Base-by-base conservation (phyloP, 441 rosid species). In the Syzygium syzygioides region DNA sequence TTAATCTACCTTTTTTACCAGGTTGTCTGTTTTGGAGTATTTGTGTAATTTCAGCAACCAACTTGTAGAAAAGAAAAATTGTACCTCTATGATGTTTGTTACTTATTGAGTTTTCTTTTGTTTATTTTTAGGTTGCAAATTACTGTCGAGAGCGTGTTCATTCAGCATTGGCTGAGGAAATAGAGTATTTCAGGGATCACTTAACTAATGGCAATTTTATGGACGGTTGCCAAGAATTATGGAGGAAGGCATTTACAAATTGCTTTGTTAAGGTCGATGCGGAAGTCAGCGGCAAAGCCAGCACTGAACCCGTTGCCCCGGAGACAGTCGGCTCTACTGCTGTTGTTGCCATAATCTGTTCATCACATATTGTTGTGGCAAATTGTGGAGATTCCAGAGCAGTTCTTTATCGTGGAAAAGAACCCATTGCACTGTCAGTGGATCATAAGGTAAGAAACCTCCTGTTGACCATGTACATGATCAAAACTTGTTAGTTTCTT, bases 311-410 rank as follows among this genome's bases (percentile, higher is more conserved):
- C 20, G 89, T 96, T 90, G 98, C 98, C 60, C 94, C 98, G 0
- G 99, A 96, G 93, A 97, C 99, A 55, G 98, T 96, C 56, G 99
- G 99, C 86, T 97, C 99, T 87, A 97, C 99, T 50, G 98, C 99
- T 62, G 98, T 97, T 87, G 99, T 96, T 89, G 96, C 96, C 28
- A 84, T 96, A 48, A 91, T 97, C 85, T 96, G 94, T 87, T 93
- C 99, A 28, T 97, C 99, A 34, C 99, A 96, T 92, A 92, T 97
- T 71, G 90, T 96, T 83, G 96, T 96, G 56, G 96, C 98, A 60
- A 96, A 96, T 90, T 97, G 99, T 83, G 99, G 99, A 90, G 99
- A 97, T 90, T 97, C 99, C 28, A 94, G 99, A 92, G 99, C 99
- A 88, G 99, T 97, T 91, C 91, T 97, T 30, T 94, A 91, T 79